Base-by-base conservation (phyloP, 805 yeast genomes). In the Pichia insulana region DNA sequence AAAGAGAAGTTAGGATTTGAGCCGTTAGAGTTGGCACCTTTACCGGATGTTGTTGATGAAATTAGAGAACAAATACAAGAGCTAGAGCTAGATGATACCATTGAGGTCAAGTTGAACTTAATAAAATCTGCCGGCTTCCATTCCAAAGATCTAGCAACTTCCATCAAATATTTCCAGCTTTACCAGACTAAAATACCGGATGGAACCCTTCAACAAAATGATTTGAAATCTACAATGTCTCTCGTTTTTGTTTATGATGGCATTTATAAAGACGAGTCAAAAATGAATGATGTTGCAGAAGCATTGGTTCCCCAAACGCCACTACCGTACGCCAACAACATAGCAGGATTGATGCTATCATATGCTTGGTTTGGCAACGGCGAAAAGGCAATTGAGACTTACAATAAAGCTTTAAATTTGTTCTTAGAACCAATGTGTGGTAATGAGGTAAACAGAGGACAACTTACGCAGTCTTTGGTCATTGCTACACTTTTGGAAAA, bases 321-420 rank as follows among this genome's bases (percentile, higher is more conserved):
- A 9, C 27, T 36, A 11, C 55, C 62, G 7, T 56, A 59, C 2
- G 52, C 58, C 1, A 42, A 41, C 7, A 57, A 54, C 16, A 19
- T 53, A 7, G 57, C 61, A 3, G 49, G 58, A 0, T 42, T 57
- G 9, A 43, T 62, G 7, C 26, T 62, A 8, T 48, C 43, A 13
- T 48, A 57, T 32, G 57, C 58, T 5, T 61, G 57, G 57, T 49
- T 58, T 34, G 63, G 61, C 2, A 42, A 54, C 20, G 42, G 47
- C 0, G 62, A 60, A n/a, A 46, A 47, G 8, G 53, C 65, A 1
- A 43, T 64, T 26, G 61, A 62, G 18, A 47, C 59, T 7, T 64
- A 61, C 49, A 64, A 64, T 40, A 42, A 49, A 19, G 44, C 61
- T 7, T 42, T 58, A 16, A 49, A 54, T 26, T 16, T 51, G 7